These are phyloP conservation scores for Suhomyces kilbournensis DNA, from an alignment of 805 yeast genomes.

Conservation along the genomic window DNA sequence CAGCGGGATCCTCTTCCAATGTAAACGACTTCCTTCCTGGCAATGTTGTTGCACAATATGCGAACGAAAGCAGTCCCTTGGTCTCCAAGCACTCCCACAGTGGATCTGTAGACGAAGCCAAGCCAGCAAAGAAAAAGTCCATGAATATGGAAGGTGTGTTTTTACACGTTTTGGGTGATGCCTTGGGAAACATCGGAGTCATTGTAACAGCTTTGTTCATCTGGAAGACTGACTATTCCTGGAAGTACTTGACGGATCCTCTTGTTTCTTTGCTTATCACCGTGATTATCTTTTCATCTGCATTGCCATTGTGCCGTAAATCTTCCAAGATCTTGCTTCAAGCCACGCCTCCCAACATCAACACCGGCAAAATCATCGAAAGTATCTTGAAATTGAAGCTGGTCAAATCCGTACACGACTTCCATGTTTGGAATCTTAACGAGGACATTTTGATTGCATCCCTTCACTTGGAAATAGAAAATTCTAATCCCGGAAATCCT, in stretches of 20 bases:
- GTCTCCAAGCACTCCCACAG: constrained; percentile 16
- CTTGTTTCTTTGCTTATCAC: constrained; percentile 82
- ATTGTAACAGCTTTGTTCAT: constrained; percentile 85
- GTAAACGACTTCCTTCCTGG: constrained; percentile 45
- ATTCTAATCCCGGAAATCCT: constrained; percentile 39
- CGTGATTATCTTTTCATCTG: constrained; percentile 82
- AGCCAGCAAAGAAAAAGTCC: constrained; percentile 45
- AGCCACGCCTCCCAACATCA: constrained; percentile 84
- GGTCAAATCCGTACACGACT: constrained; percentile 85
- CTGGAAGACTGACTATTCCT: constrained; percentile 87
- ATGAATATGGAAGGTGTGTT: constrained; percentile 97
- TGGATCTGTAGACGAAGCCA: constrained; percentile 9
- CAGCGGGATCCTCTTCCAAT: constrained; percentile 24
- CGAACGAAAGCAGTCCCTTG: constrained; percentile 36
- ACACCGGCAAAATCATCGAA: constrained; percentile 68
- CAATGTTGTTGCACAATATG: constrained; percentile 39
- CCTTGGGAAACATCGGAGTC: constrained; percentile 92
- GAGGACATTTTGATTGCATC: constrained; percentile 87
- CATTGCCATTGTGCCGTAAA: constrained; percentile 82
- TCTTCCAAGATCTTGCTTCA: constrained; percentile 86
- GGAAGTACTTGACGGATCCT: constrained; percentile 89
- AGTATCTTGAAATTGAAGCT: constrained; percentile 68
- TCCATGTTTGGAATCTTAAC: constrained; percentile 94
- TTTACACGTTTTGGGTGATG: constrained; percentile 93
- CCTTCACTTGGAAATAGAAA: constrained; percentile 70